Evolutionary conservation across 345 rosid species (phyloP), one percentile per base, ranked within the genome.

Genomic region (Heritiera littoralis): DNA sequence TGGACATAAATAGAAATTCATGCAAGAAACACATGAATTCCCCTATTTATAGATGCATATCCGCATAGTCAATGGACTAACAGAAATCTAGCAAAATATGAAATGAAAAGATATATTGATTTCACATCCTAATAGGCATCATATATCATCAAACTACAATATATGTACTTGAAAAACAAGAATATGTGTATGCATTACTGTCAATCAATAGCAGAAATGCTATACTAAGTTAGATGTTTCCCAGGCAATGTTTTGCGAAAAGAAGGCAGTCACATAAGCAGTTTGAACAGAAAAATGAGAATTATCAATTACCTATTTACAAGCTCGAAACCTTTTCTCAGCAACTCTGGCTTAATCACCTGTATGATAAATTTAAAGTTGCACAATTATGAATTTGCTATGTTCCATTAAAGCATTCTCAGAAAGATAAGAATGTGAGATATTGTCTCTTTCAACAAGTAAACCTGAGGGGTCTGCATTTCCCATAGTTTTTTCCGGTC

Each of bases 391-490:
- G 72, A 58, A 58, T 82, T 48, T n/a, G 61, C 56, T 35, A 72
- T 55, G n/a, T 55, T 64, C 6, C 28, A 72, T 15, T n/a, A 63
- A 56, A 58, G 35, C 60, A 35, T 14, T 55, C 32, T 45, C 18
- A 38, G 58, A 10, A 59, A 66, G 52, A 28, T 12, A 32, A 54
- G 14, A 35, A 14, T 5, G 32, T 52, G 18, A 55, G 48, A 52
- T 23, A 52, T 77, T 20, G 54, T 76, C 64, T 70, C 80, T 46
- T 48, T 58, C 18, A 68, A 80, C 46, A 20, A 38, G 20, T 46
- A 38, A 83, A 93, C 99, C 97, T 95, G 99, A 65, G 97, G 99
- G 58, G 99, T 93, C 81, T 95, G 98, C 97, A 95, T 95, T 83
- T 95, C 98, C 99, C 99, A 93, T 66, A 93, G 94, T 14, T 92